These are phyloP conservation scores for Fagopyrum esculentum DNA, from an alignment of 148 eudicot species.

Conservation along the genomic window DNA sequence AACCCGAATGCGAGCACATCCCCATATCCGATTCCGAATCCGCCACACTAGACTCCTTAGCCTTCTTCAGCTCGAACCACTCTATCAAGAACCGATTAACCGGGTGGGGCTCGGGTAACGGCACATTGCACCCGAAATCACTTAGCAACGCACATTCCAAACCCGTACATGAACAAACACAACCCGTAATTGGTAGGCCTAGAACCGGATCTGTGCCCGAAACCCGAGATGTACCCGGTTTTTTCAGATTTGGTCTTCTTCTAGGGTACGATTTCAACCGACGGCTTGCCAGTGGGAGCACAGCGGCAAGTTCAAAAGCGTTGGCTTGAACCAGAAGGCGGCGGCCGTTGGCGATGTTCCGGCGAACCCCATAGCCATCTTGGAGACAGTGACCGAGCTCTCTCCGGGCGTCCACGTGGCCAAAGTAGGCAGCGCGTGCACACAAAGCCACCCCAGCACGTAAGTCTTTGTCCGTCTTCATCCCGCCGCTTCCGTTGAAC, in stretches of 20 bases:
- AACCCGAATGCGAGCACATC: conserved; percentile 40
- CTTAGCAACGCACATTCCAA: conserved; percentile 16
- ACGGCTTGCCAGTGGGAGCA: conserved; percentile 12
- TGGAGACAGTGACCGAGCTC: conserved; percentile 48
- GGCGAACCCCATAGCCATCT: conserved; percentile 38
- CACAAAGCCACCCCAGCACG: conserved; percentile 33
- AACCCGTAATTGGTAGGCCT: too few relatives aligned
- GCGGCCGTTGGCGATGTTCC: conserved; percentile 19
- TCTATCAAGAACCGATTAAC: conserved; percentile 32
- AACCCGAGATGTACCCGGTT: neutral
- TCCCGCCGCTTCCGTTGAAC: conserved; percentile 44
- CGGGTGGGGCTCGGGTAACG: conserved; percentile 26
- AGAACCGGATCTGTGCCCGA: neutral
- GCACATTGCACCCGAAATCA: conserved; percentile 22
- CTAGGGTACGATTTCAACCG: neutral
- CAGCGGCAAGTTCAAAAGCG: conserved; percentile 28
- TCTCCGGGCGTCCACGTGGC: conserved; percentile 34
- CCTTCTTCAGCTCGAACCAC: conserved; percentile 24
- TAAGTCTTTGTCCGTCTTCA: conserved; percentile 27
- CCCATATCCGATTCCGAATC: conserved; percentile 22
- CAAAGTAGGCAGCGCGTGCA: conserved; percentile 35
- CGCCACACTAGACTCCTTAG: neutral
- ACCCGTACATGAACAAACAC: neutral
- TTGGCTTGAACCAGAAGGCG: conserved; percentile 34
- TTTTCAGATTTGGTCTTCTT: too few relatives aligned